Percentiles rank a stretch among this genome's conserved stretches.
These are phyloP conservation scores for Xerocomus minutiporus DNA, from an alignment of 1,284 basidiomycete genomes.

Conservation along the genomic window DNA sequence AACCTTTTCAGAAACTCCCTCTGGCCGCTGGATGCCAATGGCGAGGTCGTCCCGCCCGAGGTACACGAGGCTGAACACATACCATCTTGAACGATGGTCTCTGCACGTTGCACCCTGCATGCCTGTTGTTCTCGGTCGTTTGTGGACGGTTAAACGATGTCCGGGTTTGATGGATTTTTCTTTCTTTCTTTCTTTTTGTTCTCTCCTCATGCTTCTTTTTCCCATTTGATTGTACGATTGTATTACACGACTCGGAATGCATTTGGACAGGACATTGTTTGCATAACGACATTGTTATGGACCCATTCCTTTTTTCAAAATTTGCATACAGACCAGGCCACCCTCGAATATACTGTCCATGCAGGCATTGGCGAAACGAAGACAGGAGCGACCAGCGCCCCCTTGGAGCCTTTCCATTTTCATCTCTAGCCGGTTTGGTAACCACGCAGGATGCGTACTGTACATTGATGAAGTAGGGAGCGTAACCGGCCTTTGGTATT, in stretches of 20 bases:
- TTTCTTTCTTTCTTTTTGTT: background rate
- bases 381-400: too few species aligned
- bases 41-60: conserved; percentile 44
- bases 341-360: too few species aligned
- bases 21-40: conserved; percentile 65
- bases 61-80: conserved; percentile 55
- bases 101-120: background rate
- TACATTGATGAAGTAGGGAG: background rate
- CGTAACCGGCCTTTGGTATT: background rate
- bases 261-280: background rate
- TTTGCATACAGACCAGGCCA: background rate
- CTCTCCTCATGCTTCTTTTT: background rate
- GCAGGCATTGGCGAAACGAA: too few species aligned
- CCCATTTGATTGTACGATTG: background rate
- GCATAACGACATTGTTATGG: background rate
- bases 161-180: background rate
- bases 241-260: background rate
- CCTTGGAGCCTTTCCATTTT: too few species aligned
- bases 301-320: background rate
- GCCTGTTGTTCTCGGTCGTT: background rate
- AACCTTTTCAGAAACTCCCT: conserved; percentile 70
- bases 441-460: too few species aligned
- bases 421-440: too few species aligned
- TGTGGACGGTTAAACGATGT: background rate
- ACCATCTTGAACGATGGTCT: conserved; percentile 23